phyloP scores from a whole-genome alignment of 768 basidiomycete genomes.

The Cantharellus anzutake region DNA sequence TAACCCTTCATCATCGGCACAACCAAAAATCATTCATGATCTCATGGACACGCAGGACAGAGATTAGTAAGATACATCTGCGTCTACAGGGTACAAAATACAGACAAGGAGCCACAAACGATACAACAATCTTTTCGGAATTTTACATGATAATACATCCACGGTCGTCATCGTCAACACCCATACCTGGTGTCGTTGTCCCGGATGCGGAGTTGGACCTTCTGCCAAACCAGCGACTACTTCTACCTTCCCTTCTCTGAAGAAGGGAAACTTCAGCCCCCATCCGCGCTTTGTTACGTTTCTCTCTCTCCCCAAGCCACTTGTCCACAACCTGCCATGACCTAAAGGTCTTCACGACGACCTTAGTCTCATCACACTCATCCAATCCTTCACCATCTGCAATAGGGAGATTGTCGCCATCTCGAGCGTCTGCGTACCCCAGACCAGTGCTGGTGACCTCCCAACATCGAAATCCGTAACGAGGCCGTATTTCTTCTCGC shows the following conservation, averaged over 20 bases:
- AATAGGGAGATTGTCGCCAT: conserved; percentile 30
- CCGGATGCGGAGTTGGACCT: conserved; percentile 29
- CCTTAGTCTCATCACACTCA: conserved; percentile 55
- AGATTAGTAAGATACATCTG: background rate
- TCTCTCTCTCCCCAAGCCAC: conserved; percentile 41
- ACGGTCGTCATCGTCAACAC: conserved; percentile 19
- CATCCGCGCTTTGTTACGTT: conserved; percentile 33
- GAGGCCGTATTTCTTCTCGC: conserved; percentile 33
- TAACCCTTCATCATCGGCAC: too few relatives aligned
- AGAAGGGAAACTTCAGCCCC: conserved; percentile 24
- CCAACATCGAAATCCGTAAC: conserved; percentile 56
- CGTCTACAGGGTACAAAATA: background rate
- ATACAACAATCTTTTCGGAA: background rate
- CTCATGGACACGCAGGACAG: background rate
- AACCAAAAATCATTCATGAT: too few relatives aligned
- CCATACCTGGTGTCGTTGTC: conserved; percentile 28
- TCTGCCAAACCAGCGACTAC: conserved; percentile 32
- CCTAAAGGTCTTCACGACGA: conserved; percentile 71
- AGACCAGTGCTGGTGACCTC: conserved; percentile 39
- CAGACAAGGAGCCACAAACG: background rate
- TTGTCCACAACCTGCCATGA: conserved; percentile 76
- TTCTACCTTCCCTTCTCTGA: conserved; percentile 12
- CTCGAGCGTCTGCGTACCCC: conserved; percentile 48
- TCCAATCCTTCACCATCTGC: conserved; percentile 44
- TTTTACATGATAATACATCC: conserved; percentile 53